Evolutionary conservation across 345 rosid species (phyloP).

Genomic region (Gossypium arboreum): DNA sequence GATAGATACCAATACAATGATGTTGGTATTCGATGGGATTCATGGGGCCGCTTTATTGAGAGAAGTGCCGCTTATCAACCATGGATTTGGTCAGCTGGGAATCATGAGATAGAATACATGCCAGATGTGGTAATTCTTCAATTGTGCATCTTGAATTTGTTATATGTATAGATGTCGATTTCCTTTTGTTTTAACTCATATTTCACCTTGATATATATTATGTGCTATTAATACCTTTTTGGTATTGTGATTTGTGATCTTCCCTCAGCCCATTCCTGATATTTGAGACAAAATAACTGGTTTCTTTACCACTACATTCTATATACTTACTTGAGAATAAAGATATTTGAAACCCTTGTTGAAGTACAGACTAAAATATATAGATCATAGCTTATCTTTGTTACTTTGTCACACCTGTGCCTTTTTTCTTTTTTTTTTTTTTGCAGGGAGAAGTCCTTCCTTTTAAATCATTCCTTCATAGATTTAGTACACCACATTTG

Average conservation of each 20-base stretch:
- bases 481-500: slow-evolving; percentile 76
- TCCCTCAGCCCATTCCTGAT: slow-evolving; percentile 1
- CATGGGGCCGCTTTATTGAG: slow-evolving; percentile 93
- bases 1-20: slow-evolving; percentile 77
- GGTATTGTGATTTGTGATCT: background rate
- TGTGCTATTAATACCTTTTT: background rate
- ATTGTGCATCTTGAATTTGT: background rate
- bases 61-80: slow-evolving; percentile 90
- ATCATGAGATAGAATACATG: slow-evolving; percentile 90
- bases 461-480: slow-evolving; percentile 74
- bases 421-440: background rate
- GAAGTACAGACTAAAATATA: background rate
- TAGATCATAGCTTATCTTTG: slow-evolving; percentile 14
- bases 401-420: background rate
- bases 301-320: background rate
- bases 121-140: slow-evolving; percentile 69
- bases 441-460: slow-evolving; percentile 72
- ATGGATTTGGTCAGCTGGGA: slow-evolving; percentile 96
- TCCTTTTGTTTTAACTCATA: slow-evolving; percentile 6
- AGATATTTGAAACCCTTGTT: background rate
- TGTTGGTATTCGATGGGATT: slow-evolving; percentile 85
- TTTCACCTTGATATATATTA: background rate
- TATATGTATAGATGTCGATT: background rate
- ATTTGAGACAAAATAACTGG: background rate
- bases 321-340: background rate